Percentiles rank a stretch among this genome's conserved stretches.
These are phyloP conservation scores for Hibiscus trionum DNA, from an alignment of 345 rosid species.

Conservation along the genomic window DNA sequence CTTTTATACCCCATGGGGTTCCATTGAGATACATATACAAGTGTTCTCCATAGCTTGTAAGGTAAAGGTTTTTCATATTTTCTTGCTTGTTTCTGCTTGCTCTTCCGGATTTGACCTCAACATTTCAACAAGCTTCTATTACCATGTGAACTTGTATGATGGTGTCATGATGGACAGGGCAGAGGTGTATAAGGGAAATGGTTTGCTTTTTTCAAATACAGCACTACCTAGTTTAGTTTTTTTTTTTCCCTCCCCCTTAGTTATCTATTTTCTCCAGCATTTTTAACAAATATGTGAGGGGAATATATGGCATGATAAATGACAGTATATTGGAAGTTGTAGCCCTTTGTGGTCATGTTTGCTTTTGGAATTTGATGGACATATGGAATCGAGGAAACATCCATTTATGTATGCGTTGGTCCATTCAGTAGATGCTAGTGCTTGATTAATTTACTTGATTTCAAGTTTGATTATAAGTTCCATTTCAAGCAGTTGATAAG, in stretches of 20 bases:
- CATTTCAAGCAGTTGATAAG: no score
- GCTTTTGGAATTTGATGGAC: not conserved
- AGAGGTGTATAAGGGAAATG: not conserved
- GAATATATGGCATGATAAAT: not conserved
- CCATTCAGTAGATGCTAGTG: not conserved
- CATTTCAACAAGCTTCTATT: not conserved
- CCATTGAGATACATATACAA: not conserved
- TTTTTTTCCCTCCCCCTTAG: not conserved
- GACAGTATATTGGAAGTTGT: not conserved
- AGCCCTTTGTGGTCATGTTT: not conserved
- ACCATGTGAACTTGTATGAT: not conserved
- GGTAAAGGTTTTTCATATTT: not conserved
- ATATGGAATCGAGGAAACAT: not conserved
- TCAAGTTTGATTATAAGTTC: not conserved
- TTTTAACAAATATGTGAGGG: not conserved
- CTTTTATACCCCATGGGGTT: not conserved
- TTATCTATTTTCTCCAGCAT: not conserved
- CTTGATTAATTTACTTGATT: not conserved
- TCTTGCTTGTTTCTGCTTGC: not conserved
- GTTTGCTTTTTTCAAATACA: not conserved
- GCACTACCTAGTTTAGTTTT: not conserved
- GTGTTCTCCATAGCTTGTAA: not conserved
- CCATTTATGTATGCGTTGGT: not conserved
- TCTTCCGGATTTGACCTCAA: not conserved
- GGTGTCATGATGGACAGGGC: not conserved